Conservation (phyloP, 768 basidiomycete species). For the Calvatia gigantea region DNA sequence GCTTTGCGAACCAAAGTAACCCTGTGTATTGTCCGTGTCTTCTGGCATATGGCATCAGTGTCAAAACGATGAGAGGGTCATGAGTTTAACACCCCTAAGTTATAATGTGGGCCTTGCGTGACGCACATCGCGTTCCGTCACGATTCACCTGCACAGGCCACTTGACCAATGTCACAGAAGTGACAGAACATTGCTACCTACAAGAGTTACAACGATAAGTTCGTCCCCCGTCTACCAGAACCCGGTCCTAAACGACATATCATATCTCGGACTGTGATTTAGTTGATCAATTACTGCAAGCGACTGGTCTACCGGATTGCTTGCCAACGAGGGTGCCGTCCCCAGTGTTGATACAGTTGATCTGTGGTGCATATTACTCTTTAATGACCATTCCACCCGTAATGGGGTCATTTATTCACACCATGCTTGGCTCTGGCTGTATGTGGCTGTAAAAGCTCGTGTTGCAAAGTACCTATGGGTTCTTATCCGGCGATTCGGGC, state of each 20-base stretch:
- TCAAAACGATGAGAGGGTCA: not conserved
- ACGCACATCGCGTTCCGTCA: constrained; percentile 16
- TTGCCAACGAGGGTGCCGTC: too few species aligned
- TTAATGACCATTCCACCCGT: not conserved
- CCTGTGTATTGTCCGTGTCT: not conserved
- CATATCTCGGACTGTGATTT: too few species aligned
- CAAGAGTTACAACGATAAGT: too few species aligned
- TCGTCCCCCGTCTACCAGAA: too few species aligned
- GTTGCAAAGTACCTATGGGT: not conserved
- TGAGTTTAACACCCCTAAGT: not conserved
- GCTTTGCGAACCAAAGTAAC: not conserved
- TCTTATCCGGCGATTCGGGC: not conserved
- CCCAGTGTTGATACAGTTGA: too few species aligned
- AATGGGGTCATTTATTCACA: not conserved
- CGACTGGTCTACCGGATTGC: too few species aligned
- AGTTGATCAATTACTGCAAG: too few species aligned
- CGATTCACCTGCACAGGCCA: constrained; percentile 5
- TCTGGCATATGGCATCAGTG: constrained; percentile 1
- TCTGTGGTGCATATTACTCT: constrained; percentile 4
- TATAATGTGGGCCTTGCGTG: not conserved
- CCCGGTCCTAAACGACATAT: too few species aligned
- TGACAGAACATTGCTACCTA: too few species aligned
- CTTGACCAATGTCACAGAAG: not conserved
- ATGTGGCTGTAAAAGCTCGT: not conserved
- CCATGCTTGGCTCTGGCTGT: not conserved